Base-by-base conservation (phyloP, 176 grass and related monocot species). In the Zea luxurians region DNA sequence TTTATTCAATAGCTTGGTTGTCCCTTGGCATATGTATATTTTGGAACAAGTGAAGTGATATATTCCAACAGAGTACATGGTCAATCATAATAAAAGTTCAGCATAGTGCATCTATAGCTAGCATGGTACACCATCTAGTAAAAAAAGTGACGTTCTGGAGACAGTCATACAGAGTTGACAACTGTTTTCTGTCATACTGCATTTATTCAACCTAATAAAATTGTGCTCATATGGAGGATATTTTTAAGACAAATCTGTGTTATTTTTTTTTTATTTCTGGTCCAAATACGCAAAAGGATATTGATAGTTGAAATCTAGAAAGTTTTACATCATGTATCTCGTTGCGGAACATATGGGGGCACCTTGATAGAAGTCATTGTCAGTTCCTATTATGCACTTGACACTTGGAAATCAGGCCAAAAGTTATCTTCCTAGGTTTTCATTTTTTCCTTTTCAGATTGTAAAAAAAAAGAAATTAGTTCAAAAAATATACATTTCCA, bases 371-470 rank as follows among this genome's bases (percentile, higher is more conserved):
- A 18, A 58, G 37, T 76, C n/a, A 2, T 0, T 48, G 16, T 36
- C 21, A 3, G 2, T 38, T 44, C 13, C n/a, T 76, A 40, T 84
- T 62, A 46, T 81, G 9, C 49, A 41, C 71, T 53, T 45, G 48
- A 74, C 4, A 8, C 42, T 17, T 78, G 4, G 61, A 66, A 52
- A 35, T 48, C 43, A 18, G 37, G 37, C 0, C 6, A 70, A 62
- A 7, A 46, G 15, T 76, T 49, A 11, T 45, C 58, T 76, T 41
- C 68, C 17, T 34, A 76, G 61, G 8, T 46, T 77, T 83, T 37
- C 53, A 7, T 10, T 73, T 71, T 27, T 66, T 34, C 11, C 36
- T 10, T 7, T 7, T 42, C 11, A 44, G 17, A 63, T 76, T 76
- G 18, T 27, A 42, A 1, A 17, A 68, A 75, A 27, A 69, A 17